Evolutionary conservation across 2,329 filamentous ascomycete species (phyloP), one percentile per base, ranked within the genome.

Genomic region (Calonectria pseudoturangicola): DNA sequence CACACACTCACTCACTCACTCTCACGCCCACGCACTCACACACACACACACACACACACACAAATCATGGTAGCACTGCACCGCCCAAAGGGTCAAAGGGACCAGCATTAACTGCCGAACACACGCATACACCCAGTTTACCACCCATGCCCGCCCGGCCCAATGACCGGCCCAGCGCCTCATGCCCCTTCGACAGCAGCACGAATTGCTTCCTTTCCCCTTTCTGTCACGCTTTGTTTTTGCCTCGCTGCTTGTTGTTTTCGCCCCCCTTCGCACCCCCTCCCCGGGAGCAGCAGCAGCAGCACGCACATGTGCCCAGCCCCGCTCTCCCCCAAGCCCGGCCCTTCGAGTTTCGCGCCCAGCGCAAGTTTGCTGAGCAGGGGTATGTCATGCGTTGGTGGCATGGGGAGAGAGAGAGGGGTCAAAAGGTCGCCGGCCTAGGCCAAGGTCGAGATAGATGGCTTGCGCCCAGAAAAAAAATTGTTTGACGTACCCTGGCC

Each of bases 41-140:
- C 33, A 12, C 10, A 36, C 33, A 10, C 33, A 36, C 33, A n/a
- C 15, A n/a, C 15, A 7, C 41, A n/a, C 16, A 18, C 41, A 45
- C 41, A n/a, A 16, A 45, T 45, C 50, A n/a, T 54, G 28, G 50
- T 54, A 16, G 50, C 50, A 54, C 50, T 54, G 50, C 27, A 54
- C 50, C 6, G 54, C 36, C 28, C 33, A 60, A 60, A 27, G 41
- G 36, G 36, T 30, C 58, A 63, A 43, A 16, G 27, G 13, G 36
- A 39, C 43, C 65, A 51, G 50, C 50, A 27, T 13, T n/a, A 58
- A 47, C 28, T 58, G 51, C 51, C 65, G 36, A 47, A 25, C 27
- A 60, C 43, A 21, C 43, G 12, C 54, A 41, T 56, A 41, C 30
- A 36, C 62, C 62, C 16, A 30, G 51, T 36, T 36, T 36, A 9